Evolutionary conservation across 2,329 filamentous ascomycete species (phyloP).

Genomic region (Fusarium concolor): DNA sequence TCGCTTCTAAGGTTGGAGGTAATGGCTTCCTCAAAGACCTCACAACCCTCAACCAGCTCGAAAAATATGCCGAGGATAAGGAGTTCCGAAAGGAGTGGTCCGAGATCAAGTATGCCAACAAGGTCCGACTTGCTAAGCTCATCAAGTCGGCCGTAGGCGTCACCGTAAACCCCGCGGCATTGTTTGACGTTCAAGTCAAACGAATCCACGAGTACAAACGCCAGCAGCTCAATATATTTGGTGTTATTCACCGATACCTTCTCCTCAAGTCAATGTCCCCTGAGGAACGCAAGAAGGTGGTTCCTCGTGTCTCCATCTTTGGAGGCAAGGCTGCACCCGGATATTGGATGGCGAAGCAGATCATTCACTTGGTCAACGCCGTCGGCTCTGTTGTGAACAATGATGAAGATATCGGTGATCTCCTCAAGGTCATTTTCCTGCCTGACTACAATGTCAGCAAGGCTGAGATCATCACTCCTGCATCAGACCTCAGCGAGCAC

Average conservation of each 20-base stretch:
- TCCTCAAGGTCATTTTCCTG: constrained; percentile 96
- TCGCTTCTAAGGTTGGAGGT: constrained; percentile 87
- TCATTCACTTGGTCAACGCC: constrained; percentile 95
- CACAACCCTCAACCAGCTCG: constrained; percentile 85
- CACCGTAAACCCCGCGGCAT: constrained; percentile 83
- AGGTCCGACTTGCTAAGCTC: constrained; percentile 89
- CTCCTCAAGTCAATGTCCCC: constrained; percentile 86
- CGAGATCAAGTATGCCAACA: constrained; percentile 97
- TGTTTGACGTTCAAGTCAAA: constrained; percentile 99
- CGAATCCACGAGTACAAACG: constrained; percentile 99
- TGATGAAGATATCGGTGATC: constrained; percentile 89
- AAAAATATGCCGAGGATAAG: constrained; percentile 85
- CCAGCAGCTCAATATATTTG: constrained; percentile 98
- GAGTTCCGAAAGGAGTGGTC: constrained; percentile 94
- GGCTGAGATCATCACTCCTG: constrained; percentile 94
- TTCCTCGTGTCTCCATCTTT: constrained; percentile 93
- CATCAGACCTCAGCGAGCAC: constrained; percentile 96
- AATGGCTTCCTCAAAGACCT: constrained; percentile 91
- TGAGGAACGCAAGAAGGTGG: constrained; percentile 86
- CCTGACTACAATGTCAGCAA: constrained; percentile 99
- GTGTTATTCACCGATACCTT: constrained; percentile 94
- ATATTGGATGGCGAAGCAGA: constrained; percentile 99
- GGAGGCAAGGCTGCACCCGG: constrained; percentile 97
- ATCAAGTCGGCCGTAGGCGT: constrained; percentile 86
- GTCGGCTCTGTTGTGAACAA: constrained; percentile 93